Evolutionary conservation across 768 basidiomycete genomes (phyloP).

Genomic region (Pulveroboletus sp.): DNA sequence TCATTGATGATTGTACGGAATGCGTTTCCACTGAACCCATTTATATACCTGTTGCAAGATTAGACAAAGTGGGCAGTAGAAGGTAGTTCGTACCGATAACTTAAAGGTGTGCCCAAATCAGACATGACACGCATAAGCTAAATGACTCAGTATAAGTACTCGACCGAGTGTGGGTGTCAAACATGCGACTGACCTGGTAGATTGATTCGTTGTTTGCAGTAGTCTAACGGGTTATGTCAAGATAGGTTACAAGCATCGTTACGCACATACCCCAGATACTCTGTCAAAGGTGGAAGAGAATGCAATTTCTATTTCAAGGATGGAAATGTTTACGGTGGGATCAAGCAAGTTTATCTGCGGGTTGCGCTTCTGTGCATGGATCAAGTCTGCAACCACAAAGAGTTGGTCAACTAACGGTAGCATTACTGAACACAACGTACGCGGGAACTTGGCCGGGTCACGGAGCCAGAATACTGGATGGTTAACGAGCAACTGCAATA

Average conservation of each 20-base stretch:
- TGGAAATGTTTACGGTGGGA: constrained; percentile 22
- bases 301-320: neutral
- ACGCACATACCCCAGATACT: constrained; percentile 17
- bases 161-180: neutral
- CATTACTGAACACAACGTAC: constrained; percentile 16
- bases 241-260: neutral
- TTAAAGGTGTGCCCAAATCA: constrained; percentile 58
- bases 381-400: constrained; percentile 28
- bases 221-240: constrained; percentile 32
- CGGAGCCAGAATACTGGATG: constrained; percentile 50
- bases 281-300: constrained; percentile 2
- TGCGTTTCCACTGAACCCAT: constrained; percentile 51
- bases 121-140: constrained; percentile 47
- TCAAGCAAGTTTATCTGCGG: constrained; percentile 53
- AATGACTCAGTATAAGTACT: neutral
- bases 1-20: constrained; percentile 44
- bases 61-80: no score
- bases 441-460: constrained; percentile 48
- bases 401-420: no score
- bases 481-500: constrained; percentile 31
- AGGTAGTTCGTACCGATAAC: constrained; percentile 34
- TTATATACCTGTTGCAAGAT: constrained; percentile 37
- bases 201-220: constrained; percentile 47
- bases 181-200: constrained; percentile 27
- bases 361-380: constrained; percentile 40